phyloP scores from a whole-genome alignment of 2,329 filamentous ascomycete genomes.

The Aspergillus phoenicis region DNA sequence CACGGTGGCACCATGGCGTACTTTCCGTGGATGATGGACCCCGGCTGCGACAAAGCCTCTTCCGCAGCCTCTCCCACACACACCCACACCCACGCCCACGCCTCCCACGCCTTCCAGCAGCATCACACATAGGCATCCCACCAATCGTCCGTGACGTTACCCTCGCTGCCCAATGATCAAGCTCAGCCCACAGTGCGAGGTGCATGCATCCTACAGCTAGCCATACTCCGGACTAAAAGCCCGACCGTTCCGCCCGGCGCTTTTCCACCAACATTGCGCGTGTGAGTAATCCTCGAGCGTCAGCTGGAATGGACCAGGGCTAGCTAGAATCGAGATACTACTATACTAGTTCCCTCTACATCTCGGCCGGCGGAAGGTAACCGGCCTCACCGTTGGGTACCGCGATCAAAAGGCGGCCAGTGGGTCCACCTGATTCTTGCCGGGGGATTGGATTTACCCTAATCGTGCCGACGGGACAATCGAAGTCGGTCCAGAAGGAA shows the following conservation, averaged over 20 bases:
- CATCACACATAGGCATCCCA: neutral
- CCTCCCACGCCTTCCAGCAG: neutral
- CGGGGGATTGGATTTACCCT: neutral
- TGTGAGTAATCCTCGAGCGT: neutral
- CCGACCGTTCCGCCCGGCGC: neutral
- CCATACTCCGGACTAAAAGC: neutral
- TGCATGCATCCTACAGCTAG: neutral
- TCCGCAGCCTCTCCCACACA: neutral
- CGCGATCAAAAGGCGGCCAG: neutral
- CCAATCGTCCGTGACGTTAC: neutral
- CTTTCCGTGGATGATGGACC: neutral
- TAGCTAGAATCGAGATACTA: neutral
- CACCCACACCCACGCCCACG: neutral
- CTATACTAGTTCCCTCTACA: neutral
- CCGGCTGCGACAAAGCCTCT: slow-evolving; percentile 1
- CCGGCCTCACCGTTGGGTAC: neutral
- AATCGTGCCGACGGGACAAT: neutral
- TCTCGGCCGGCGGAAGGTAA: slow-evolving; percentile 1
- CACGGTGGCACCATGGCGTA: neutral
- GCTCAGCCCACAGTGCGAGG: neutral
- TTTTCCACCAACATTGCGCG: neutral
- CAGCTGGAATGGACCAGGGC: too few species aligned
- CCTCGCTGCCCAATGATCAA: neutral
- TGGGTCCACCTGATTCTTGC: neutral
- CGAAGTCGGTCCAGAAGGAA: neutral